phyloP scores from a whole-genome alignment of 495 filamentous ascomycete species.

The Neurospora pannonica region DNA sequence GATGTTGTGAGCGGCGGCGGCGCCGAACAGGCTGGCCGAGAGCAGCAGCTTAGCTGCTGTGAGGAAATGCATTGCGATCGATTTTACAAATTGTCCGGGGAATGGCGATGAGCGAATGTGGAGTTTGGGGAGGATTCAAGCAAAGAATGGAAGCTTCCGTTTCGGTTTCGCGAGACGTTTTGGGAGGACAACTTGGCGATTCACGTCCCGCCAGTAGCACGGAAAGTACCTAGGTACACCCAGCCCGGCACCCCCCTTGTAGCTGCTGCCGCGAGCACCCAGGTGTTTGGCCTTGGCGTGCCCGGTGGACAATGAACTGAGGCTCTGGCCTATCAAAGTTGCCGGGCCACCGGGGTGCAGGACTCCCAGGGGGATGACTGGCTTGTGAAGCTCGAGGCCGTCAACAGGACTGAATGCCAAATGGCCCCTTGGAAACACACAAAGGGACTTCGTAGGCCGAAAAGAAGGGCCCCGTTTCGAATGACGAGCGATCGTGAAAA shows the following conservation, averaged over 20 bases:
- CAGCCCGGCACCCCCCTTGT: not conserved
- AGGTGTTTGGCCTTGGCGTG: not conserved
- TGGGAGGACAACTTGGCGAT: conserved; percentile 21
- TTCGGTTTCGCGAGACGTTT: conserved; percentile 14
- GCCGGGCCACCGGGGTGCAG: not conserved
- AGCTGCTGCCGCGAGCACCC: not conserved
- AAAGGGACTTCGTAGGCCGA: not conserved
- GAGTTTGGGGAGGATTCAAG: conserved; percentile 5
- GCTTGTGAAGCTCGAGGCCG: not conserved
- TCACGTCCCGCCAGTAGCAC: conserved; percentile 1
- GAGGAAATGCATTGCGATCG: conserved; percentile 21
- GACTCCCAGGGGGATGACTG: not conserved
- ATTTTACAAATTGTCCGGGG: not conserved
- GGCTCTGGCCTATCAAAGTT: not conserved
- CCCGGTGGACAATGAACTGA: not conserved
- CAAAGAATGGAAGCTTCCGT: not conserved
- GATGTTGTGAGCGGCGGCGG: conserved; percentile 80
- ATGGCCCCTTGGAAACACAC: not conserved
- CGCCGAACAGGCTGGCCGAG: conserved; percentile 51
- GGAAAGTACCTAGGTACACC: not conserved
- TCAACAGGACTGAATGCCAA: not conserved
- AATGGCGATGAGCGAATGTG: conserved; percentile 1
- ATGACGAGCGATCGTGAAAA: not conserved
- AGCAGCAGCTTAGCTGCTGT: conserved; percentile 49
- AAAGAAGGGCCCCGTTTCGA: not conserved